These are phyloP conservation scores for Meripilus lineatus DNA, from an alignment of 1,284 basidiomycete genomes.

Conservation along the genomic window DNA sequence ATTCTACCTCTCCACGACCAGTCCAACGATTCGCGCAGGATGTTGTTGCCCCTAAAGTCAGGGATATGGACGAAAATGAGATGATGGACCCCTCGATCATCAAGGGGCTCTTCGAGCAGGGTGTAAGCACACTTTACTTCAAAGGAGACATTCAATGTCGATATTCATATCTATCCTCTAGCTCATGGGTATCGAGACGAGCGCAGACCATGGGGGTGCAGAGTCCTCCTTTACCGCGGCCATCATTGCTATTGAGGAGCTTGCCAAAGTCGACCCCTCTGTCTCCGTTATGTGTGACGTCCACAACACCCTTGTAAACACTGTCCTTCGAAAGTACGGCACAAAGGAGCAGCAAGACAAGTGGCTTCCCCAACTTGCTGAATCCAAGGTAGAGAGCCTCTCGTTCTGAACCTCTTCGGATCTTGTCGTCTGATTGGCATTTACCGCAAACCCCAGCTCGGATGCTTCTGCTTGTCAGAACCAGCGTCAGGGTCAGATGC, in stretches of 20 bases:
- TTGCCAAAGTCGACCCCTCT: constrained; percentile 94
- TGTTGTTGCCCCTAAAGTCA: constrained; percentile 85
- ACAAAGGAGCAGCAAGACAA: constrained; percentile 83
- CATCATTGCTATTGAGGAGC: constrained; percentile 95
- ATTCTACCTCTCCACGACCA: constrained; percentile 24
- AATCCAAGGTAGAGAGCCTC: constrained; percentile 72
- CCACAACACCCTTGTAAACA: constrained; percentile 98
- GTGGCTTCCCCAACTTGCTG: constrained; percentile 83
- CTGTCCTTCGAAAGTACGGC: constrained; percentile 87
- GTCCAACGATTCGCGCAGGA: constrained; percentile 88
- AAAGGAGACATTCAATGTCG: too few relatives aligned
- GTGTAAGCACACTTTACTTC: constrained; percentile 49
- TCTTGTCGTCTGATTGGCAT: neutral
- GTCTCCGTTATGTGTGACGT: constrained; percentile 98
- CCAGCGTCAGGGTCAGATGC: constrained; percentile 93
- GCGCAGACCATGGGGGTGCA: constrained; percentile 79
- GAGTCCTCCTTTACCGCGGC: constrained; percentile 93
- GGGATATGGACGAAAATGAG: constrained; percentile 98
- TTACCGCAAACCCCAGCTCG: constrained; percentile 56
- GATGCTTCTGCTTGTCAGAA: constrained; percentile 96
- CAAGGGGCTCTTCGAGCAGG: constrained; percentile 91
- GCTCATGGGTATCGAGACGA: constrained; percentile 98
- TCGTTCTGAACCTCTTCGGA: neutral
- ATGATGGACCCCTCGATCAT: constrained; percentile 90
- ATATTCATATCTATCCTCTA: constrained; percentile 25